Base-by-base conservation (phyloP, 129 eudicot genomes). In the Lonicera japonica region DNA sequence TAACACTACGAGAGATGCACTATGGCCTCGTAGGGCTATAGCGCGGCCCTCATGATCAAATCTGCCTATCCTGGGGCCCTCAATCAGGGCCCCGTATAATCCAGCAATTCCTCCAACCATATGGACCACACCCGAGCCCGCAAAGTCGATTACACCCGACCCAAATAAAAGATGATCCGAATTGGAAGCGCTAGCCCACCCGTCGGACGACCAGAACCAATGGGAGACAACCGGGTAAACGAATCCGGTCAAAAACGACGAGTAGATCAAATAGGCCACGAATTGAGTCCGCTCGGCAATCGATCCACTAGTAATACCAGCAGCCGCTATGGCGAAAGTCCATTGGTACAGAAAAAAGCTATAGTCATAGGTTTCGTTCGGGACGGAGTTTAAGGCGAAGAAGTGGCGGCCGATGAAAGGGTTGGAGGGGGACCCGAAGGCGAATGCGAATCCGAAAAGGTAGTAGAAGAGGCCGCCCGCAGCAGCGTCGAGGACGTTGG, bases 241-340 rank as follows among this genome's bases (percentile, higher is more conserved):
- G 4, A 73, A 65, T 16, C 77, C 77, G 1, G 77, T 62, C 22
- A 73, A 7, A 53, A 73, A 65, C 0, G 65, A 64, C 0, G 77
- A 73, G 21, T 54, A 73, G 5, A 73, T 65, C 16, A 73, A 50
- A 66, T 73, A 73, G 21, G 77, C 77, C 11, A 57, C 61, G 46
- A 73, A 73, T 20, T 73, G 77, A 0, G 77, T 73, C 41, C 77
- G 38, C 70, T 73, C 77, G 8, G 77, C 78, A 0, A 73, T 83
- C 3, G 82, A 79, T 29, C 89, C 89, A 17, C 72, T 68, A 3
- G 89, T 83, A n/a, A 83, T 83, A 0, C 85, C 89, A 19, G 85
- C 89, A 15, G 81, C 89, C 5, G 89, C 89, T 15, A 83, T 83
- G 25, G 89, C 89, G 22, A 83, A 83, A 2, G 89, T 85, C 82